These are phyloP conservation scores for Baorangia bicolor DNA, from an alignment of 768 basidiomycete species.

Conservation along the genomic window DNA sequence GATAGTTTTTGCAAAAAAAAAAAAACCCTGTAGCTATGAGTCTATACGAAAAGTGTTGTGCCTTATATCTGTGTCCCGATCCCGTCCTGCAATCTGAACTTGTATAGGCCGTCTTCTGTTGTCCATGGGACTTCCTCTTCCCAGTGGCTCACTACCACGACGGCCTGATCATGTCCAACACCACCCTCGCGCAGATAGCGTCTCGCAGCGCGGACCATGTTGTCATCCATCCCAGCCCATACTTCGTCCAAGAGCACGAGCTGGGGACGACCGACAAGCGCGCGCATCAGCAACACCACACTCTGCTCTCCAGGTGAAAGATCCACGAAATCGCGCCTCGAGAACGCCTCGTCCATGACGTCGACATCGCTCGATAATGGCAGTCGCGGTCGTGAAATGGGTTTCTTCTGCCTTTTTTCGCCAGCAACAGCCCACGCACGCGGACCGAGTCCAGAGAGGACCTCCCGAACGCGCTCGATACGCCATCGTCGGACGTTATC, in stretches of 20 bases:
- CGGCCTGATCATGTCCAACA: constrained; percentile 60
- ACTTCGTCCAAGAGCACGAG: constrained; percentile 89
- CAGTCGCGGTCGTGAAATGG: neutral
- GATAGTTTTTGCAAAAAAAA: neutral
- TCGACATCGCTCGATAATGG: too few relatives aligned
- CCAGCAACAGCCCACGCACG: constrained; percentile 40
- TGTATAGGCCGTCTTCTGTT: constrained; percentile 48
- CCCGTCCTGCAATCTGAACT: constrained; percentile 37
- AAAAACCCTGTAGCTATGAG: neutral
- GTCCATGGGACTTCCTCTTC: constrained; percentile 90
- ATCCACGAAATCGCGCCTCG: constrained; percentile 53
- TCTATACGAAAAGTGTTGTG: neutral
- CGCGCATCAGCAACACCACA: constrained; percentile 80
- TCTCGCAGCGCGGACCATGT: constrained; percentile 65
- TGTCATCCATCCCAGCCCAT: constrained; percentile 89
- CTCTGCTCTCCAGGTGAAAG: constrained; percentile 76
- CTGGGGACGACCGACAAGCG: constrained; percentile 71
- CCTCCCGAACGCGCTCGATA: constrained; percentile 45
- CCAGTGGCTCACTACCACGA: constrained; percentile 88
- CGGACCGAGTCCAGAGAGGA: constrained; percentile 68
- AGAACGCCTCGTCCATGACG: constrained; percentile 47
- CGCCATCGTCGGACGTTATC: constrained; percentile 40
- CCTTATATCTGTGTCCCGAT: constrained; percentile 18
- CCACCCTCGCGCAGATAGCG: constrained; percentile 58
- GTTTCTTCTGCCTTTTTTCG: neutral